These are phyloP conservation scores for Cenococcum geophilum DNA, from an alignment of 495 filamentous ascomycete species.

Conservation along the genomic window DNA sequence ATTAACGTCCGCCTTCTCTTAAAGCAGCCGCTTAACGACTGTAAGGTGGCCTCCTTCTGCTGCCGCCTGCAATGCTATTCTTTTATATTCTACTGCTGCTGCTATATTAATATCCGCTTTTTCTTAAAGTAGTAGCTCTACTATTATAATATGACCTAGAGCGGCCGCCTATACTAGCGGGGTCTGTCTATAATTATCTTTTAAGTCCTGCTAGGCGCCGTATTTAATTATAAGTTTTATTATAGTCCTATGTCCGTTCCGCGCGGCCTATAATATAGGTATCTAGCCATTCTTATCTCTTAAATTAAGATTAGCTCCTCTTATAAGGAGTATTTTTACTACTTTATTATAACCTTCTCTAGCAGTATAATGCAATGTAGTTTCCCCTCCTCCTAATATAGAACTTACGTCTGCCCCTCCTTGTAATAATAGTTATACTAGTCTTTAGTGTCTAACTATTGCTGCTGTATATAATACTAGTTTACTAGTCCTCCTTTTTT, in stretches of 20 bases:
- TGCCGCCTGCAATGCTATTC: no score
- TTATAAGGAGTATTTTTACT: not conserved
- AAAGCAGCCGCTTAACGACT: no score
- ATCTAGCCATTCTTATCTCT: not conserved
- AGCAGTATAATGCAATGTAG: conserved; percentile 1
- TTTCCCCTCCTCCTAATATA: not conserved
- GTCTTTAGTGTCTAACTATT: not conserved
- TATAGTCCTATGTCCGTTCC: not conserved
- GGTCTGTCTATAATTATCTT: not conserved
- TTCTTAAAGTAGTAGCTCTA: conserved; percentile 5
- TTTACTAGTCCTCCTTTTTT: not conserved
- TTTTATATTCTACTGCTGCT: no score
- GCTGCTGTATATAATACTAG: not conserved
- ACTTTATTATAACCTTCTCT: not conserved
- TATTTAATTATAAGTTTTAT: not conserved
- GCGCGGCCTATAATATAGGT: not conserved
- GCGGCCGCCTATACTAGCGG: conserved; percentile 4
- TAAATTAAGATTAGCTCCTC: not conserved
- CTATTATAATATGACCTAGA: not conserved
- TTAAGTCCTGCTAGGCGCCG: not conserved
- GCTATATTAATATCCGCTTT: no score
- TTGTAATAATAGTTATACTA: not conserved
- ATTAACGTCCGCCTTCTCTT: not conserved
- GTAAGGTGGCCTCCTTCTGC: no score
- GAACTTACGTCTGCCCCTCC: not conserved